Base-by-base conservation (phyloP, 2,329 filamentous ascomycete species). In the Exserohilum turcica region DNA sequence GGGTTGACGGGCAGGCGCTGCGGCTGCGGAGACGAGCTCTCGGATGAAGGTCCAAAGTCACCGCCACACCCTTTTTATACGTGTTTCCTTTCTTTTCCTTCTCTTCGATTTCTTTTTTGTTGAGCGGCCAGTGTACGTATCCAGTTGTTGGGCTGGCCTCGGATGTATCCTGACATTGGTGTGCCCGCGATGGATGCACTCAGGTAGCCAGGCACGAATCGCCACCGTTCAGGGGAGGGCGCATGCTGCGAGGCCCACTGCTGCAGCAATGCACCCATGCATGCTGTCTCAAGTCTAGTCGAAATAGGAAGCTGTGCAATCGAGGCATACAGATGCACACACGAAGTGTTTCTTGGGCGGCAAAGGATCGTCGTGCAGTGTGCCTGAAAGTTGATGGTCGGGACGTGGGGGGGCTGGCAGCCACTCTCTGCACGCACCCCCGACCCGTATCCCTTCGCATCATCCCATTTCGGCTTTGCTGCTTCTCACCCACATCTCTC, bases 1-100 rank as follows among this genome's bases (percentile, higher is more conserved):
- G 62, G 64, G 33, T 66, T 66, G 15, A 66, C 62, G 2, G 64
- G 64, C 15, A 66, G 21, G 16, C 61, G 62, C 40, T 60, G 56
- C 18, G 50, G 54, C 24, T 56, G 58, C 6, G 51, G 51, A 36
- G 58, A 60, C 18, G 50, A 54, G 37, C 45, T 45, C 13, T 55
- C 52, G 36, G 53, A 48, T 7, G 49, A 48, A 12, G 52, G 55
- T 10, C 42, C 51, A 32, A 36, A 40, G 35, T n/a, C n/a, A n/a
- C n/a, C n/a, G n/a, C n/a, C n/a, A n/a, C n/a, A n/a, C n/a, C n/a
- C n/a, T n/a, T n/a, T n/a, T n/a, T n/a, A n/a, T n/a, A n/a, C n/a
- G n/a, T n/a, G n/a, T n/a, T n/a, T n/a, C n/a, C n/a, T n/a, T n/a
- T n/a, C n/a, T n/a, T n/a, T n/a, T n/a, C n/a, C n/a, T n/a, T n/a